These are phyloP conservation scores for Halophytophthora polymorphica DNA, from an alignment of 352 stramenopile genomes.

Conservation along the genomic window DNA sequence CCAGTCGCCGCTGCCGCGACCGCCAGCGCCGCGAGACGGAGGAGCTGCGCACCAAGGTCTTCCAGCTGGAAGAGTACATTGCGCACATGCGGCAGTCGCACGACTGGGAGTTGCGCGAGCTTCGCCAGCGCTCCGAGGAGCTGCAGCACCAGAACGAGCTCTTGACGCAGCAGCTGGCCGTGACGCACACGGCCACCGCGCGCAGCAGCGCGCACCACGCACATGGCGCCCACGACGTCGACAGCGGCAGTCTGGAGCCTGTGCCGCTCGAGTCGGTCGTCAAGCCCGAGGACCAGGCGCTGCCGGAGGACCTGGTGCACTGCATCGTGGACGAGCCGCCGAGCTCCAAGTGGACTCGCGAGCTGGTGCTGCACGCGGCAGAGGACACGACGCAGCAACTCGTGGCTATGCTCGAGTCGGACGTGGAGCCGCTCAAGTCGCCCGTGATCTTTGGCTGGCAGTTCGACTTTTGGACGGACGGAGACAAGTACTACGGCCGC, in stretches of 20 bases:
- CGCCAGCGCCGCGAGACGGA: slow-evolving; percentile 66
- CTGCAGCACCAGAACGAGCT: slow-evolving; percentile 44
- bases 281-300: slow-evolving; percentile 26
- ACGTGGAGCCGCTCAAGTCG: slow-evolving; percentile 29
- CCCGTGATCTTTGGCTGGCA: slow-evolving; percentile 60
- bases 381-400: slow-evolving; percentile 40
- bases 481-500: slow-evolving; percentile 48
- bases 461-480: slow-evolving; percentile 60
- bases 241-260: slow-evolving; percentile 13
- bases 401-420: slow-evolving; percentile 40
- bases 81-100: slow-evolving; percentile 54
- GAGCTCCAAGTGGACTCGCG: slow-evolving; percentile 23
- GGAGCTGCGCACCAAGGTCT: slow-evolving; percentile 64
- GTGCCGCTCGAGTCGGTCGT: slow-evolving; percentile 19
- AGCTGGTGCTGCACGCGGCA: slow-evolving; percentile 27
- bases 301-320: slow-evolving; percentile 18
- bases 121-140: slow-evolving; percentile 36
- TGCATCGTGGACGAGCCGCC: slow-evolving; percentile 16
- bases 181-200: background rate
- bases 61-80: slow-evolving; percentile 68
- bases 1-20: slow-evolving; percentile 53
- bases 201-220: slow-evolving; percentile 1
- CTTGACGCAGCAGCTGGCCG: slow-evolving; percentile 22
- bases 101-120: slow-evolving; percentile 45
- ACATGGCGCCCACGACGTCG: slow-evolving; percentile 6